Evolutionary conservation across 768 basidiomycete genomes (phyloP), one percentile per base, ranked within the genome.

Genomic region (Dioszegia aurantiaca): DNA sequence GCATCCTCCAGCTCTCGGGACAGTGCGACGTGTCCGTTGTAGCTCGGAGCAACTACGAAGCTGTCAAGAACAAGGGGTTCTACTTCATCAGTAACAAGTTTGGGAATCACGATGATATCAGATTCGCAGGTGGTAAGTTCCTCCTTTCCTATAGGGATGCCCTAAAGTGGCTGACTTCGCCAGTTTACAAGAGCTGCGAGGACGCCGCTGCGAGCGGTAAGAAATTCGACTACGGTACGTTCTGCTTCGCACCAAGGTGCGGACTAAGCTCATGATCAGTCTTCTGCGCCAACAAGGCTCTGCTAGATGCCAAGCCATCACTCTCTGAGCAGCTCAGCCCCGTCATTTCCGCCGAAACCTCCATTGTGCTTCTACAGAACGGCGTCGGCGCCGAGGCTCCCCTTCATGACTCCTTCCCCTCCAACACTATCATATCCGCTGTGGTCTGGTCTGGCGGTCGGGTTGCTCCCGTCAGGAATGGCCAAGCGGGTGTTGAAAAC

Each of bases 311-410:
- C 21, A 64, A 55, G 19, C 73, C 73, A 0, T 72, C 73, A 3
- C 62, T 75, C 26, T 61, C 67, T 0, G 69, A 72, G 19, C 60
- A 68, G 33, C 58, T 75, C 45, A 24, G 33, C 19, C 71, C 73
- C 19, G 53, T 71, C 24, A 65, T 71, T 27, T 49, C 62, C 21
- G 42, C 64, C 21, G 31, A 43, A 14, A 75, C 70, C 3, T 63
- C 65, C 17, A 69, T 75, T 37, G 71, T 75, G 39, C 65, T 75
- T 33, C 58, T 75, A 1, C 73, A 75, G 58, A 75, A 75, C 58
- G 73, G 73, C 26, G 73, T 72, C 3, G 73, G 73, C 4, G 67
- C 69, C 24, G 73, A 75, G 63, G 73, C 62, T 45, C 71, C 73
- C 9, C 54, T 75, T 17, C 71, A 75, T 57, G 52, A 48, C 4